Base-by-base conservation (phyloP, 345 rosid genomes). In the Eutrema yunnanense region DNA sequence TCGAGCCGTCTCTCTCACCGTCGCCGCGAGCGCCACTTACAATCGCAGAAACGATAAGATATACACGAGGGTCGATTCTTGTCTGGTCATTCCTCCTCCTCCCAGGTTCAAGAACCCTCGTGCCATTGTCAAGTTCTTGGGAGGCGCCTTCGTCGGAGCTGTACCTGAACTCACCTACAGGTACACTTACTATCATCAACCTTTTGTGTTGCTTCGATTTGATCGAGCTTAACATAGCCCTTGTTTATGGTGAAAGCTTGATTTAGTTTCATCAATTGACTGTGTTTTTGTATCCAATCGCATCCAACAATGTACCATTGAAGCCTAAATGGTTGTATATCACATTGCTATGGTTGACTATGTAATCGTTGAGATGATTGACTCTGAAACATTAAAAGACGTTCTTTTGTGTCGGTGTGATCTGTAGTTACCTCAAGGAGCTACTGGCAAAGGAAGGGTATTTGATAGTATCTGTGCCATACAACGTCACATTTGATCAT, bases 401-500 rank as follows among this genome's bases (percentile, higher is more conserved):
- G 19, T 61, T 54, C 2, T 30, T 44, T 55, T 55, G 32, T 52
- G 36, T 40, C 1, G 3, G 34, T 66, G 29, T 50, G 9, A 3
- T 30, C 16, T 77, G 4, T 78, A 90, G 97, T 70, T 91, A 84
- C 77, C 79, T 91, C 68, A 83, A 84, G 67, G 92, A 94, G 89
- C 86, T 79, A 50, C 65, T 94, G 80, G 97, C 90, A n/a, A 91
- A 84, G 73, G 91, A 94, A 84, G 96, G 97, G 4, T 94, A 74
- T 84, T 73, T 91, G 22, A 74, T 94, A 19, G 82, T 91, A 62
- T 86, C 86, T 27, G 98, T 94, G 65, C 97, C 96, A 6, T 81
- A 89, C 74, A 91, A 88, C 65, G 97, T 91, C 82, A 94, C 98
- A 19, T 94, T 94, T 79, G 95, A 89, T 80, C 98, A 90, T 76